These are phyloP conservation scores for Kodamaea hsintzibuensis DNA, from an alignment of 805 yeast species.

Conservation along the genomic window DNA sequence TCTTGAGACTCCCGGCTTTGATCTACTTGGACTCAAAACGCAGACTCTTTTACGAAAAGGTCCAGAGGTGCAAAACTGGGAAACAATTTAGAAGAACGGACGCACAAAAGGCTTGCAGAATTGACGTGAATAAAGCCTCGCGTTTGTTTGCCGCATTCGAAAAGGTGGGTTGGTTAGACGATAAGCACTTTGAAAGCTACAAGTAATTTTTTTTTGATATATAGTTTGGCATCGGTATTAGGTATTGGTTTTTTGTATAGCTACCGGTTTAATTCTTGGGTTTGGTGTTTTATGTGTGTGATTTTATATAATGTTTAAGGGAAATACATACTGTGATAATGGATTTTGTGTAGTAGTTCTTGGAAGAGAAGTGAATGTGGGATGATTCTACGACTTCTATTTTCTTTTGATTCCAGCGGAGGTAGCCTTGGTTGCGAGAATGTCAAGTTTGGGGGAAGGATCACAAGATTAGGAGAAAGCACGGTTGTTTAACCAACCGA, in stretches of 20 bases:
- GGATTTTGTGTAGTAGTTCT: too few relatives aligned
- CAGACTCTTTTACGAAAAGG: slow-evolving; percentile 87
- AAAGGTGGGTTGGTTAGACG: slow-evolving; percentile 88
- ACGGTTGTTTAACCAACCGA: too few relatives aligned
- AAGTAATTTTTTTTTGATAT: not conserved
- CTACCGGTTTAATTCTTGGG: slow-evolving; percentile 6
- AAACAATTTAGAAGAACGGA: slow-evolving; percentile 93
- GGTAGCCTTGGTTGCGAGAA: too few relatives aligned
- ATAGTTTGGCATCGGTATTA: not conserved
- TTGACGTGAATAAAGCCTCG: slow-evolving; percentile 95
- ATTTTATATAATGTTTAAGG: too few relatives aligned
- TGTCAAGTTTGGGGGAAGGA: too few relatives aligned
- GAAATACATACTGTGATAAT: too few relatives aligned
- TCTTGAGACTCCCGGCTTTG: slow-evolving; percentile 84
- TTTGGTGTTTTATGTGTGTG: not conserved
- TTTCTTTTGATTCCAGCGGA: too few relatives aligned
- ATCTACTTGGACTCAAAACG: slow-evolving; percentile 69
- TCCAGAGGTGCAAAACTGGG: slow-evolving; percentile 65
- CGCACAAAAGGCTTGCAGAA: slow-evolving; percentile 96
- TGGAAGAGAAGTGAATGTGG: too few relatives aligned
- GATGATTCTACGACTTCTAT: too few relatives aligned
- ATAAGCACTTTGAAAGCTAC: slow-evolving; percentile 52
- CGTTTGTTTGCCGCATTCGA: slow-evolving; percentile 88
- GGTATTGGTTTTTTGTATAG: slow-evolving; percentile 9
- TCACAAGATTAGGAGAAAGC: too few relatives aligned